phyloP scores from a whole-genome alignment of 257 asterid genomes.

The Cinchona pubescens region DNA sequence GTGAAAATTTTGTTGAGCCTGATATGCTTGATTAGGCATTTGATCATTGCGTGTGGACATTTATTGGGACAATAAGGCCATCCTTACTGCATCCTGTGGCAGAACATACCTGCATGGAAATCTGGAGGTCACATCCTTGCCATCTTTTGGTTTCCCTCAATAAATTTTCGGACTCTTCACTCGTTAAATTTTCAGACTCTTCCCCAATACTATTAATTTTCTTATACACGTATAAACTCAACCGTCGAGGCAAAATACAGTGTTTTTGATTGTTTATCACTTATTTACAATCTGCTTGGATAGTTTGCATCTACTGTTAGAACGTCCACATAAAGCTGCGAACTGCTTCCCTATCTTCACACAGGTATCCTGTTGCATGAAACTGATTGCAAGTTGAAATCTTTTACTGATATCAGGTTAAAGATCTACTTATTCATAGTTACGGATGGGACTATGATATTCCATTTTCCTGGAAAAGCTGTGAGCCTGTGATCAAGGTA shows the following conservation, averaged over 20 bases:
- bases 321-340: background rate
- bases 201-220: too few relatives aligned
- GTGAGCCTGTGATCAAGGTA: background rate
- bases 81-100: too few relatives aligned
- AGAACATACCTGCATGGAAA: background rate
- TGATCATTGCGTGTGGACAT: background rate
- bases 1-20: background rate
- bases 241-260: background rate
- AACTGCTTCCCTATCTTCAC: background rate
- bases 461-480: background rate
- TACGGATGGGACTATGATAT: background rate
- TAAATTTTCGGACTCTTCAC: too few relatives aligned
- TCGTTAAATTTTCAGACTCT: too few relatives aligned
- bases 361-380: background rate
- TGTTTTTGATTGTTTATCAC: background rate
- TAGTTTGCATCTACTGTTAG: background rate
- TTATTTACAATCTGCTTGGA: background rate
- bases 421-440: background rate
- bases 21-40: background rate
- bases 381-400: background rate
- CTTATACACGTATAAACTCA: background rate
- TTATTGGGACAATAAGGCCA: background rate
- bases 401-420: background rate
- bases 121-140: background rate
- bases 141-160: background rate